phyloP scores from a whole-genome alignment of 805 yeast species.

The Candida ortonii region DNA sequence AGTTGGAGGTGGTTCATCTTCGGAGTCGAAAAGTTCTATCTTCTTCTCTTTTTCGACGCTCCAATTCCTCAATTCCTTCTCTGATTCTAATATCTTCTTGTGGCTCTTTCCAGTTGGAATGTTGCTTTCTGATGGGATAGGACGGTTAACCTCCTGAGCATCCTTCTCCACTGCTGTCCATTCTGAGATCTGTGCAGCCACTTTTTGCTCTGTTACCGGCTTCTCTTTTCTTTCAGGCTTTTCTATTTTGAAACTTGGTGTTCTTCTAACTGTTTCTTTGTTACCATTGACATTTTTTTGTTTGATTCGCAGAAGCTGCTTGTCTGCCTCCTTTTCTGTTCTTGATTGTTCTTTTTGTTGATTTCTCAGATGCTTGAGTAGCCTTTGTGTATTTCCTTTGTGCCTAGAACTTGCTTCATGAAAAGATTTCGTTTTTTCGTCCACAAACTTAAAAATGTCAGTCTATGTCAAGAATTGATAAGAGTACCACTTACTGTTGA shows the following conservation, averaged over 20 bases:
- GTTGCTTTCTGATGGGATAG: neutral
- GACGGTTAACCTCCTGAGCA: too few relatives aligned
- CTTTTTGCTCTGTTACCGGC: too few relatives aligned
- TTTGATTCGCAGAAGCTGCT: slow-evolving; percentile 12
- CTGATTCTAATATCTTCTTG: slow-evolving; percentile 7
- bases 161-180: slow-evolving; percentile 1
- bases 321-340: slow-evolving; percentile 17
- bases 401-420: slow-evolving; percentile 37
- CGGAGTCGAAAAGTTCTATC: slow-evolving; percentile 4
- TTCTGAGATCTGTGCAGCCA: too few relatives aligned
- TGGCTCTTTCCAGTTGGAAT: slow-evolving; percentile 2
- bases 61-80: slow-evolving; percentile 29
- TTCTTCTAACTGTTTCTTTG: too few relatives aligned
- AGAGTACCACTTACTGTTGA: slow-evolving; percentile 29
- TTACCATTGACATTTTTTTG: slow-evolving; percentile 1
- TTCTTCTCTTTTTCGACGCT: slow-evolving; percentile 19
- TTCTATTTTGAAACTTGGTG: too few relatives aligned
- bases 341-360: slow-evolving; percentile 22
- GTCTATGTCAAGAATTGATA: neutral
- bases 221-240: too few relatives aligned
- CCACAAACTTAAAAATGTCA: slow-evolving; percentile 34
- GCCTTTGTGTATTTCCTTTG: slow-evolving; percentile 20
- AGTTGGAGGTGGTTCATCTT: slow-evolving; percentile 4
- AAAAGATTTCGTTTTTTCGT: slow-evolving; percentile 30
- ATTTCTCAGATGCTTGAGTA: slow-evolving; percentile 27